These are phyloP conservation scores for Telfairia occidentalis DNA, from an alignment of 331 rosid species.

Conservation along the genomic window DNA sequence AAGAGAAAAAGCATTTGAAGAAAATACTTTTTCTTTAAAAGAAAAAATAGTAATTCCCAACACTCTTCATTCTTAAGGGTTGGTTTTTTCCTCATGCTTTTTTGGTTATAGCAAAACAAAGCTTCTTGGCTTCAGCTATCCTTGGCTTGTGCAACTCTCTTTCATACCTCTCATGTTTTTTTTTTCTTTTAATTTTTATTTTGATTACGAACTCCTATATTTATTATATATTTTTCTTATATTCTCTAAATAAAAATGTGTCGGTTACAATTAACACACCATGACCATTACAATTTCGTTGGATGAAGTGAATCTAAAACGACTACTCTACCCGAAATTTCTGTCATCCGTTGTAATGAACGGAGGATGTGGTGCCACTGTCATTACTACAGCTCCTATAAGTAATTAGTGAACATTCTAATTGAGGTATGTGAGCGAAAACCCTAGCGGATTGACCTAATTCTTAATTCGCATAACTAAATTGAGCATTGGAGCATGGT, in stretches of 20 bases:
- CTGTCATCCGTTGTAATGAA: no score
- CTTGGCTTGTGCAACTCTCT: background rate
- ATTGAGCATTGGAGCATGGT: no score
- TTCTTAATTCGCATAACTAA: no score
- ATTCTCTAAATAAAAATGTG: background rate
- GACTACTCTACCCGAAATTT: no score
- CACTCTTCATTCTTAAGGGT: background rate
- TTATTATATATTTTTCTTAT: background rate
- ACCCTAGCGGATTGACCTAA: no score
- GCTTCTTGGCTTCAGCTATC: background rate
- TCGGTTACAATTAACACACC: no score
- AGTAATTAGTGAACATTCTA: no score
- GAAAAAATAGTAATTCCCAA: background rate
- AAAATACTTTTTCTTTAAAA: background rate
- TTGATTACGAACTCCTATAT: background rate
- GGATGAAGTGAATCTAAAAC: no score
- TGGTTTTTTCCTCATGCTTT: background rate
- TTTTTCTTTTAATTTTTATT: background rate
- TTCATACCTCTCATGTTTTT: background rate
- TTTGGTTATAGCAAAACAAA: background rate
- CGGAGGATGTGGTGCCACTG: no score
- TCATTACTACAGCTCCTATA: no score
- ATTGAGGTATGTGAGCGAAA: no score
- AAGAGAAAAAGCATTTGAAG: background rate
- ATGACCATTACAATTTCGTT: no score